A percentile compares a stretch with the other conserved stretches of the same genome.
These are phyloP conservation scores for Zygoascus tannicola DNA, from an alignment of 805 yeast genomes.

Conservation along the genomic window DNA sequence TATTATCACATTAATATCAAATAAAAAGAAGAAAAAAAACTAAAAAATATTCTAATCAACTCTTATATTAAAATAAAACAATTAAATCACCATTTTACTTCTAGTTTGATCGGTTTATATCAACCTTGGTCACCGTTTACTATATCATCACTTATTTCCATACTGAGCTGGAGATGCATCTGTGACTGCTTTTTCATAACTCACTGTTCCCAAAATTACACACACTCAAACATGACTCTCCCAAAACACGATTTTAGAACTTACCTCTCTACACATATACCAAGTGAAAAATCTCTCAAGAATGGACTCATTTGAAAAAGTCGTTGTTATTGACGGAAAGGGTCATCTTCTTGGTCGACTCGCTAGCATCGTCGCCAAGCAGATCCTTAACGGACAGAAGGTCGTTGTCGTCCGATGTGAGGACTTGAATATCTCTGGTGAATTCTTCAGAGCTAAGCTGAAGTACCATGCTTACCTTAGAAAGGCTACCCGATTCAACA, in stretches of 20 bases:
- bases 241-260: neutral
- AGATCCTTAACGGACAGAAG: constrained; percentile 95
- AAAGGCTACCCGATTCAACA: constrained; percentile 98
- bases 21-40: too few relatives aligned
- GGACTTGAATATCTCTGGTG: constrained; percentile 98
- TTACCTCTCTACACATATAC: neutral
- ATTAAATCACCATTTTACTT: too few relatives aligned
- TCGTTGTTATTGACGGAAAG: constrained; percentile 74
- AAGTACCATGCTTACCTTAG: constrained; percentile 99
- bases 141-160: too few relatives aligned
- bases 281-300: constrained; percentile 13
- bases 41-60: too few relatives aligned
- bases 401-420: constrained; percentile 94
- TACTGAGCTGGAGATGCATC: neutral
- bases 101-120: too few relatives aligned
- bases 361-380: constrained; percentile 98
- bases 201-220: neutral
- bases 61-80: too few relatives aligned
- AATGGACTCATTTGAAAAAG: constrained; percentile 82
- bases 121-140: too few relatives aligned
- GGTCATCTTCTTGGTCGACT: constrained; percentile 99
- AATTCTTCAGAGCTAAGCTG: constrained; percentile 99
- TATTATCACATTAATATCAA: too few relatives aligned
- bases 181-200: neutral
- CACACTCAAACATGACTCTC: neutral